phyloP scores from a whole-genome alignment of 2,329 filamentous ascomycete species.

The Volutella citrinella region DNA sequence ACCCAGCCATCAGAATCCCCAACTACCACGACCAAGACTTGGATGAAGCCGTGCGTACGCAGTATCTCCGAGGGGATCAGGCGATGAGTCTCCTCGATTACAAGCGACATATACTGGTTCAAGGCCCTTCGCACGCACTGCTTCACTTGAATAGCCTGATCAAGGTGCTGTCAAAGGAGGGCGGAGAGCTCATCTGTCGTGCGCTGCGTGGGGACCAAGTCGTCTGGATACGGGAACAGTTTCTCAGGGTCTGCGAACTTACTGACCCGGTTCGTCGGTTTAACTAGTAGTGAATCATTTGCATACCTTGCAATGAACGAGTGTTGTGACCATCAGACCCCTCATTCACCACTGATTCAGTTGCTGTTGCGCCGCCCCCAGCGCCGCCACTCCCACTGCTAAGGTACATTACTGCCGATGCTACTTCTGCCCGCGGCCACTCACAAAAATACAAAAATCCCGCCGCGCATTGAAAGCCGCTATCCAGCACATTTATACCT shows the following conservation, averaged over 20 bases:
- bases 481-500: too few species aligned
- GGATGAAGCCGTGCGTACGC: slow-evolving; percentile 9
- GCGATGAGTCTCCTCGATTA: slow-evolving; percentile 12
- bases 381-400: too few species aligned
- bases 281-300: slow-evolving; percentile 9
- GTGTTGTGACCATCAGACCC: too few species aligned
- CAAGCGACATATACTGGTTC: slow-evolving; percentile 13
- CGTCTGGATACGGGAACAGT: slow-evolving; percentile 1
- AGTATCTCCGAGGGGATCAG: slow-evolving; percentile 11
- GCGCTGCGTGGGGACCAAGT: slow-evolving; percentile 1
- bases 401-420: too few species aligned
- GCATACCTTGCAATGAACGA: slow-evolving; percentile 3
- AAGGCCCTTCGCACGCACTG: slow-evolving; percentile 16
- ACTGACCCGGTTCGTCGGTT: slow-evolving; percentile 6
- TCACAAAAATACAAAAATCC: too few species aligned
- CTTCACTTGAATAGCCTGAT: slow-evolving; percentile 12
- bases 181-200: slow-evolving; percentile 1
- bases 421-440: too few species aligned
- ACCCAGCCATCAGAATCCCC: slow-evolving; percentile 9
- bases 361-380: too few species aligned
- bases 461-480: too few species aligned
- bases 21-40: slow-evolving; percentile 13
- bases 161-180: slow-evolving; percentile 2
- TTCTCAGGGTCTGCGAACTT: slow-evolving; percentile 1
- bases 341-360: too few species aligned